A percentile compares a stretch with the other conserved stretches of the same genome.
Conservation (phyloP, 306 rosid genomes). For the Sicyos baderoa region DNA sequence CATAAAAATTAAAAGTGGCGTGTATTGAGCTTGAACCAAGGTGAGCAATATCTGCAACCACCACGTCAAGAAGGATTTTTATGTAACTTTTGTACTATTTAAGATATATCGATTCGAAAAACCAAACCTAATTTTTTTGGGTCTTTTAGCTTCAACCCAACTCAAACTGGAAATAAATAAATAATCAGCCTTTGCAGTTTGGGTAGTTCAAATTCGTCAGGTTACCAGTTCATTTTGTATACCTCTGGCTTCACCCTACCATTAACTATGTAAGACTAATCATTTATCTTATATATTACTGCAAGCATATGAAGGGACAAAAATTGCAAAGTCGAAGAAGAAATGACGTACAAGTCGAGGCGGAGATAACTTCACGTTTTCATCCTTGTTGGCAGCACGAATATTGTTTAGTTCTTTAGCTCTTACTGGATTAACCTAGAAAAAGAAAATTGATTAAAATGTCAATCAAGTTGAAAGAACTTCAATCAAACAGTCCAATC, state of each 20-base stretch:
- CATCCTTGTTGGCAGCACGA: constrained; percentile 75
- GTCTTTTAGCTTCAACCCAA: too few species aligned
- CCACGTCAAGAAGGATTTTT: too few species aligned
- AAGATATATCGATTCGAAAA: too few species aligned
- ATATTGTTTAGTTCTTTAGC: constrained; percentile 64
- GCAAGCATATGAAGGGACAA: background rate
- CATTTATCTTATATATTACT: background rate
- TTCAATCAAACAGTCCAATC: constrained; percentile 16
- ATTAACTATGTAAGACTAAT: background rate
- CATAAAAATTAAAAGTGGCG: too few species aligned
- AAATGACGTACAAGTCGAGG: constrained; percentile 77
- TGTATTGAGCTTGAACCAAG: too few species aligned
- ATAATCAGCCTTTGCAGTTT: too few species aligned
- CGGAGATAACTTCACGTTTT: constrained; percentile 77
- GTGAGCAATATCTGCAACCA: too few species aligned
- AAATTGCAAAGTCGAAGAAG: constrained; percentile 7
- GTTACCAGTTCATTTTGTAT: too few species aligned
- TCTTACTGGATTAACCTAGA: constrained; percentile 81
- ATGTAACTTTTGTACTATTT: too few species aligned
- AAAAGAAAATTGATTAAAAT: constrained; percentile 22
- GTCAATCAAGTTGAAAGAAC: constrained; percentile 19
- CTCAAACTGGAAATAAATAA: too few species aligned
- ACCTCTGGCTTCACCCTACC: background rate
- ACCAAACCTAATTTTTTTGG: too few species aligned
- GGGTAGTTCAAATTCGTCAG: too few species aligned